phyloP scores from a whole-genome alignment of 352 stramenopile genomes.

The Phytophthora pinifolia region DNA sequence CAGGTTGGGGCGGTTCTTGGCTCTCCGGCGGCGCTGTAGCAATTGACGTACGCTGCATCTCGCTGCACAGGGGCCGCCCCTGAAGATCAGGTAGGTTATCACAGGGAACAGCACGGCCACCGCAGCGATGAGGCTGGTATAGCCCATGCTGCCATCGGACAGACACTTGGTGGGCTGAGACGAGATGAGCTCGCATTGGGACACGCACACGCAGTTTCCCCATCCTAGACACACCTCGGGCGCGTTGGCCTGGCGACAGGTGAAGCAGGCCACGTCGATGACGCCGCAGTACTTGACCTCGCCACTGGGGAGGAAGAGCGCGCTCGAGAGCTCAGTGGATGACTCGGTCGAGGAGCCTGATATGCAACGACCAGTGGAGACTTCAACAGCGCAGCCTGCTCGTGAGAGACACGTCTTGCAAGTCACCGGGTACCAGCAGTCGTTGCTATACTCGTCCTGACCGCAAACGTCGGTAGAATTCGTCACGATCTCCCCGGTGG shows the following conservation, averaged over 20 bases:
- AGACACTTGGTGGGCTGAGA: conserved; percentile 15
- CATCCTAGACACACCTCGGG: conserved; percentile 14
- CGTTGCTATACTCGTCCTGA: conserved; percentile 20
- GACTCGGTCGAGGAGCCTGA: conserved; percentile 10
- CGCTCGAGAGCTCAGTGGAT: not conserved
- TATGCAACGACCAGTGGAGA: conserved; percentile 17
- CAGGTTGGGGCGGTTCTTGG: conserved; percentile 12
- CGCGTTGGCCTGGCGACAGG: conserved; percentile 13
- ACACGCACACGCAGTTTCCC: conserved; percentile 16
- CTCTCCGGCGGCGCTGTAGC: conserved; percentile 4
- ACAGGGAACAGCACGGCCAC: conserved; percentile 19
- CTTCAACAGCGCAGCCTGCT: conserved; percentile 16
- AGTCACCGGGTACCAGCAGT: conserved; percentile 25
- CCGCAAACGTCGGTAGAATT: conserved; percentile 16
- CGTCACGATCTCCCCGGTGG: conserved; percentile 6
- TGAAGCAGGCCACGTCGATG: conserved; percentile 19
- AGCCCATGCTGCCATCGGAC: not conserved
- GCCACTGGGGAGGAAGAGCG: conserved; percentile 14
- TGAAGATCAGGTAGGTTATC: conserved; percentile 19
- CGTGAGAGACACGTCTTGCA: conserved; percentile 22
- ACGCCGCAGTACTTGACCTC: conserved; percentile 18
- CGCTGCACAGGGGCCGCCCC: conserved; percentile 12
- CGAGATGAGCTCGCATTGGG: conserved; percentile 26
- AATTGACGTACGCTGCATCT: conserved; percentile 10
- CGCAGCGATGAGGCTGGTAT: conserved; percentile 7